Conservation (phyloP, 2,329 filamentous ascomycete species). For the Arthrinium puccinioides region DNA sequence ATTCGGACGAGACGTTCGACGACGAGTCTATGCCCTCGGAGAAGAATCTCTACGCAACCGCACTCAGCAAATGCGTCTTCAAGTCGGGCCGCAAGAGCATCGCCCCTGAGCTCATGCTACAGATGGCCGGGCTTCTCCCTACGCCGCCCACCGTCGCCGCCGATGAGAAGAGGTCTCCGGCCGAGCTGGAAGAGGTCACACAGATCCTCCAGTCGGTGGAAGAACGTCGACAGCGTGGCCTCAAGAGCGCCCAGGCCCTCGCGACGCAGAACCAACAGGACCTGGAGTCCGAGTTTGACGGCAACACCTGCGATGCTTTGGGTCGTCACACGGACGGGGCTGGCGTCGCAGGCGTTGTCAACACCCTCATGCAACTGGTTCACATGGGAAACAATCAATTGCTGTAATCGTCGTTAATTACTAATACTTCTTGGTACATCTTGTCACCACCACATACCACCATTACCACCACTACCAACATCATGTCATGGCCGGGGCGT, state of each 20-base stretch:
- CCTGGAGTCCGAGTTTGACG: conserved; percentile 21
- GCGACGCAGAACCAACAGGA: conserved; percentile 18
- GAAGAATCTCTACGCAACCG: conserved; percentile 38
- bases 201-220: conserved; percentile 23
- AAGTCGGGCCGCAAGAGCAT: conserved; percentile 58
- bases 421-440: too few relatives aligned
- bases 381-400: conserved; percentile 20
- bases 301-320: conserved; percentile 21
- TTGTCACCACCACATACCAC: too few relatives aligned
- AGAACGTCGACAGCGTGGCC: conserved; percentile 23
- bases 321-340: conserved; percentile 27
- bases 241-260: conserved; percentile 22
- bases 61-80: conserved; percentile 51
- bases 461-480: too few relatives aligned
- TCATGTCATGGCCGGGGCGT: too few relatives aligned
- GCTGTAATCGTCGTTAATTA: too few relatives aligned
- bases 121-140: conserved; percentile 54
- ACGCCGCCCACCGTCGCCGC: neutral
- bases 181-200: conserved; percentile 5
- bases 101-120: conserved; percentile 54
- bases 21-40: conserved; percentile 6
- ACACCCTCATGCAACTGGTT: conserved; percentile 24
- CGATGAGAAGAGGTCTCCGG: conserved; percentile 5
- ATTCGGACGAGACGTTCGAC: neutral
- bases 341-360: conserved; percentile 25